Conservation (phyloP, 495 filamentous ascomycete genomes). For the Neohortaea acidophila region DNA sequence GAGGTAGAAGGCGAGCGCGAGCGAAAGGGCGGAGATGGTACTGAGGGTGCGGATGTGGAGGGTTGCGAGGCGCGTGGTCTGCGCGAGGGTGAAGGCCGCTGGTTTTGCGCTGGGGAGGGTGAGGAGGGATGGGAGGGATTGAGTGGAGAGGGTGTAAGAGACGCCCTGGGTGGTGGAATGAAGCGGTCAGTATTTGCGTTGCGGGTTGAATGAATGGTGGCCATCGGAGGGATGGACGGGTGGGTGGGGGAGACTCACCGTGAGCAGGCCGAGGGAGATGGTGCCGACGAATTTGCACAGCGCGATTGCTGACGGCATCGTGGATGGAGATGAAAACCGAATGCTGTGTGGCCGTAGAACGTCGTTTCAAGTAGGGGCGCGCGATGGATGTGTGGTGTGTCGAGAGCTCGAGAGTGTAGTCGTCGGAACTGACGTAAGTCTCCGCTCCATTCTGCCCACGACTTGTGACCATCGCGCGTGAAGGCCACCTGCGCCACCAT, state of each 20-base stretch:
- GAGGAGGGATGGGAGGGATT: slow-evolving; percentile 62
- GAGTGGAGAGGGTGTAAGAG: slow-evolving; percentile 59
- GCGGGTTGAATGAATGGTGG: slow-evolving; percentile 15
- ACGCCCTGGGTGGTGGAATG: slow-evolving; percentile 57
- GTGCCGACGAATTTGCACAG: slow-evolving; percentile 81
- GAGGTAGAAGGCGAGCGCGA: slow-evolving; percentile 56
- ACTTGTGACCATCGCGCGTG: too few species aligned
- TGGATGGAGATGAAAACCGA: too few species aligned
- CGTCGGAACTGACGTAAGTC: too few species aligned
- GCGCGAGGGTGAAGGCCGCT: slow-evolving; percentile 48
- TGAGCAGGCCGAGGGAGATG: slow-evolving; percentile 70
- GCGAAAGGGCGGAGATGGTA: slow-evolving; percentile 42
- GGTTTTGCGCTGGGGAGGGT: slow-evolving; percentile 55
- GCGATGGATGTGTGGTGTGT: too few species aligned
- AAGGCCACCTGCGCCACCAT: too few species aligned
- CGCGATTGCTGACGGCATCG: slow-evolving; percentile 57
- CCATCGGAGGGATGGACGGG: slow-evolving; percentile 17
- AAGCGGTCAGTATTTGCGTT: neutral
- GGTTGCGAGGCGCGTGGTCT: slow-evolving; percentile 43
- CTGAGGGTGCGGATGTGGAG: slow-evolving; percentile 46
- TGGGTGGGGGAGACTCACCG: slow-evolving; percentile 40
- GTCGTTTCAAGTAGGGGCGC: too few species aligned
- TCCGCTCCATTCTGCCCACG: too few species aligned
- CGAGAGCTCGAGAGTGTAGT: too few species aligned
- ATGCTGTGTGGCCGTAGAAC: too few species aligned